Conservation (phyloP, 2,329 filamentous ascomycete species). For the Xenosphaeropsis pyriputrescens region DNA sequence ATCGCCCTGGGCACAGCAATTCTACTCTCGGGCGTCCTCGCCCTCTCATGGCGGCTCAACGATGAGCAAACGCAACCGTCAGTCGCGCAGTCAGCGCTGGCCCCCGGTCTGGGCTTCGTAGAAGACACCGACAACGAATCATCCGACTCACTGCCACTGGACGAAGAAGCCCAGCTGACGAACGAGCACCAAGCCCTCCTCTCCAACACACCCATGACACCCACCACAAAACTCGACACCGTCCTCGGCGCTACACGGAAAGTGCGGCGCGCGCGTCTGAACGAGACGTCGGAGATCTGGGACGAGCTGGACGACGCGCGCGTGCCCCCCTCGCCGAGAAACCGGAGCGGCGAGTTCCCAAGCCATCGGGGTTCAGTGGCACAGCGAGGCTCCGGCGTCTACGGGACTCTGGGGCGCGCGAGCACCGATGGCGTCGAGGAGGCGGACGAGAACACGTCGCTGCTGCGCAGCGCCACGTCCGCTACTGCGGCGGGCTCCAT, state of each 20-base stretch:
- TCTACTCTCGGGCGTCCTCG: conserved; percentile 74
- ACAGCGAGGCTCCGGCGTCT: too few relatives aligned
- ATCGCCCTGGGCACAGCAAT: conserved; percentile 81
- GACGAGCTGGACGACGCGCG: conserved; percentile 62
- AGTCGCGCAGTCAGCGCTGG: conserved; percentile 52
- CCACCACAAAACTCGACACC: conserved; percentile 15
- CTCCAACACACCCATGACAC: conserved; percentile 14
- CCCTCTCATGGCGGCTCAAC: conserved; percentile 84
- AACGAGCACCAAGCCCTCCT: conserved; percentile 14
- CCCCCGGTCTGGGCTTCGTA: conserved; percentile 70
- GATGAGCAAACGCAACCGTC: conserved; percentile 53
- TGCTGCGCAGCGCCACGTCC: conserved; percentile 5
- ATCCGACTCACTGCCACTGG: conserved; percentile 21
- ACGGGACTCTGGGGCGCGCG: too few relatives aligned
- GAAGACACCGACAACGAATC: conserved; percentile 48
- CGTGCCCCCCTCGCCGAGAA: too few relatives aligned
- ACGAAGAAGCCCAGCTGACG: conserved; percentile 17
- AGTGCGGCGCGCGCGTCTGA: conserved; percentile 16
- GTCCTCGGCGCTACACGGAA: conserved; percentile 14
- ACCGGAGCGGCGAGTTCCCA: too few relatives aligned
- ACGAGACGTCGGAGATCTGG: conserved; percentile 73
- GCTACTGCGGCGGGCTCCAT: neutral
- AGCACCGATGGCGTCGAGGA: conserved; percentile 2
- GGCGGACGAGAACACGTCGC: conserved; percentile 12
- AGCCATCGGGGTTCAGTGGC: too few relatives aligned